phyloP scores from a whole-genome alignment of 2,329 filamentous ascomycete species.

The Septoria linicola region DNA sequence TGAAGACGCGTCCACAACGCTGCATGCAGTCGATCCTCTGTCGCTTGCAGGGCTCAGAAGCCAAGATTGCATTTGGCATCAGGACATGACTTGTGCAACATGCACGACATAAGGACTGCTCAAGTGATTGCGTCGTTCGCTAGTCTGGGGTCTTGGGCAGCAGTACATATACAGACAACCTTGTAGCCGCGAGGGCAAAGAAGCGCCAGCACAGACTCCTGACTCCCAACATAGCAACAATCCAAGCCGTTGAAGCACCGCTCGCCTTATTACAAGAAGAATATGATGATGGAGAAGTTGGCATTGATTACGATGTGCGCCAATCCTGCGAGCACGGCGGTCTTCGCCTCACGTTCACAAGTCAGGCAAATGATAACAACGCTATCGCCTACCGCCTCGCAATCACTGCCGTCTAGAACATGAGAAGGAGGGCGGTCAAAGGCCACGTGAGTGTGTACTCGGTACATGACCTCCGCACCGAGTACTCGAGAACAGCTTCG shows the following conservation, averaged over 20 bases:
- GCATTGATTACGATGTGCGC: too few species aligned
- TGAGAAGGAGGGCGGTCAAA: neutral
- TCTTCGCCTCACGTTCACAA: too few species aligned
- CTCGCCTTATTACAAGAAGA: too few species aligned
- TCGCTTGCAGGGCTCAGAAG: neutral
- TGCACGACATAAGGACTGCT: too few species aligned
- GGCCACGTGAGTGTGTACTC: neutral
- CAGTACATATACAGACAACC: conserved; percentile 9
- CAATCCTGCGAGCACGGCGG: too few species aligned
- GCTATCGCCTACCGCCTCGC: too few species aligned
- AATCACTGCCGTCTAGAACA: neutral
- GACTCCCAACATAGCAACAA: neutral
- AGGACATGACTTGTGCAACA: neutral
- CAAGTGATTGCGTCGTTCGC: too few species aligned
- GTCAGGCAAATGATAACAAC: too few species aligned
- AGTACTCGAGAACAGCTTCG: neutral
- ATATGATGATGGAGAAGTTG: too few species aligned
- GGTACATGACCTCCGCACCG: neutral
- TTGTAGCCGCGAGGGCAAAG: conserved; percentile 3
- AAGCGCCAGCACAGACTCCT: neutral
- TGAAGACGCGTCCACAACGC: neutral
- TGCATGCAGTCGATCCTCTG: neutral
- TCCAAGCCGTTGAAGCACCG: too few species aligned
- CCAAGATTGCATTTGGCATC: neutral
- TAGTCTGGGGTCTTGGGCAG: conserved; percentile 4